Percentiles rank a stretch among this genome's conserved stretches.
Evolutionary conservation across 2,329 filamentous ascomycete genomes (phyloP).

Genomic region (Calonectria ilicicola): DNA sequence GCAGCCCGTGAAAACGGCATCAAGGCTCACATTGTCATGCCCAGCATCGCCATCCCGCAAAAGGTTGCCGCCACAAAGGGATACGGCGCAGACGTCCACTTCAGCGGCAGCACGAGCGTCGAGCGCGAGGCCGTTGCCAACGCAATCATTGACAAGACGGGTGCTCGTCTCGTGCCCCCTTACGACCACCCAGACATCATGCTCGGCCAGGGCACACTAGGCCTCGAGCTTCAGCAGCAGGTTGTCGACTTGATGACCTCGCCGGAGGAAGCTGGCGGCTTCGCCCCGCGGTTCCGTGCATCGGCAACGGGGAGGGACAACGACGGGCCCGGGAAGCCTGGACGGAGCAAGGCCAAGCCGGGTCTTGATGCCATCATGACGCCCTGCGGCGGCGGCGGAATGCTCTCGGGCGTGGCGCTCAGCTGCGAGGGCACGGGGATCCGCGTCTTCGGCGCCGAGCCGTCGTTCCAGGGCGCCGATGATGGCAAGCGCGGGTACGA

Average conservation of each 20-base stretch:
- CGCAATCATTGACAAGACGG: slow-evolving; percentile 77
- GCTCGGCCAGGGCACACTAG: slow-evolving; percentile 91
- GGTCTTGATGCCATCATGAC: slow-evolving; percentile 80
- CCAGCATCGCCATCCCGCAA: slow-evolving; percentile 81
- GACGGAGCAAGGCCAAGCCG: slow-evolving; percentile 33
- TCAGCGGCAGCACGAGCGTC: slow-evolving; percentile 82
- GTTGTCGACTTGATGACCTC: slow-evolving; percentile 65
- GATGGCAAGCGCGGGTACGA: slow-evolving; percentile 81
- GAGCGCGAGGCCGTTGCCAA: slow-evolving; percentile 85
- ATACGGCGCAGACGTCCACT: slow-evolving; percentile 83
- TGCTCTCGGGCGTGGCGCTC: slow-evolving; percentile 86
- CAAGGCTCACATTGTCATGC: slow-evolving; percentile 93
- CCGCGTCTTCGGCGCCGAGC: slow-evolving; percentile 88
- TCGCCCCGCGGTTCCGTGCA: slow-evolving; percentile 30
- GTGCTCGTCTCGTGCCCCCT: slow-evolving; percentile 85
- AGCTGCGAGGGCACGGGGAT: slow-evolving; percentile 79
- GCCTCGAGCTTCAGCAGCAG: slow-evolving; percentile 84
- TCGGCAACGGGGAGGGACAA: slow-evolving; percentile 36
- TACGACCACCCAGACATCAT: slow-evolving; percentile 95
- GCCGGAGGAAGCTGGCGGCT: slow-evolving; percentile 27
- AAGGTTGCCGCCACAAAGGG: slow-evolving; percentile 87
- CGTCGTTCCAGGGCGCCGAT: slow-evolving; percentile 84
- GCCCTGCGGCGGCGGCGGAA: slow-evolving; percentile 88
- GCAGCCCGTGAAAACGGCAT: slow-evolving; percentile 81
- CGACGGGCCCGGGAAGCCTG: slow-evolving; percentile 15